Conservation (phyloP, 2,329 filamentous ascomycete genomes). For the Moelleriella libera region DNA sequence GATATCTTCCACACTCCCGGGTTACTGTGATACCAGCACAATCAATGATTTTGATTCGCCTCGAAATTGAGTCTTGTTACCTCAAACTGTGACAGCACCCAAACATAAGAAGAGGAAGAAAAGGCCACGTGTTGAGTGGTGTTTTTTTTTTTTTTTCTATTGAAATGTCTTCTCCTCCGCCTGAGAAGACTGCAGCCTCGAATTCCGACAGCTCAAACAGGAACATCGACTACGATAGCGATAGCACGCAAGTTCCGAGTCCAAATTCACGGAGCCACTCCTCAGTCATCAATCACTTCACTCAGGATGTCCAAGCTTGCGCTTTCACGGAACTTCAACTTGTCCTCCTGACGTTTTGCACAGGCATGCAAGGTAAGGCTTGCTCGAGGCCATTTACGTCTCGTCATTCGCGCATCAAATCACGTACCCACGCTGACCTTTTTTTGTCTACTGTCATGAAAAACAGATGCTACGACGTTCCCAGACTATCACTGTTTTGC, state of each 20-base stretch:
- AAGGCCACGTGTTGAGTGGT: too few species aligned
- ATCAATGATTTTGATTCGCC: too few species aligned
- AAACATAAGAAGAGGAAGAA: too few species aligned
- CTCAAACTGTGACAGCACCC: too few species aligned
- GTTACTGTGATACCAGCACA: too few species aligned
- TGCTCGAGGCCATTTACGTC: not conserved
- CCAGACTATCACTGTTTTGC: conserved; percentile 48
- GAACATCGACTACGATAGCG: not conserved
- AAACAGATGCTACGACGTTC: conserved; percentile 40
- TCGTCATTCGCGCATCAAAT: not conserved
- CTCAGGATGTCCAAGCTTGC: conserved; percentile 20
- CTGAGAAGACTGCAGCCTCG: not conserved
- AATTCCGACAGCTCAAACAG: not conserved
- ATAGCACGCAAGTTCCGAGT: not conserved
- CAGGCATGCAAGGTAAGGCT: conserved; percentile 30
- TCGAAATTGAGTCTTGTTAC: too few species aligned
- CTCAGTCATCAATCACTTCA: conserved; percentile 7
- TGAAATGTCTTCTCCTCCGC: not conserved
- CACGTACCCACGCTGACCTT: too few species aligned
- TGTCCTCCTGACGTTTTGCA: conserved; percentile 32
- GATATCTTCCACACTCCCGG: too few species aligned
- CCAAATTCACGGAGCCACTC: not conserved
- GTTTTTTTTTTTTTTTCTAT: too few species aligned
- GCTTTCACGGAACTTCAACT: conserved; percentile 30
- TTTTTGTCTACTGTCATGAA: not conserved